Base-by-base conservation (phyloP, 345 rosid genomes). In the Psidium guajava region DNA sequence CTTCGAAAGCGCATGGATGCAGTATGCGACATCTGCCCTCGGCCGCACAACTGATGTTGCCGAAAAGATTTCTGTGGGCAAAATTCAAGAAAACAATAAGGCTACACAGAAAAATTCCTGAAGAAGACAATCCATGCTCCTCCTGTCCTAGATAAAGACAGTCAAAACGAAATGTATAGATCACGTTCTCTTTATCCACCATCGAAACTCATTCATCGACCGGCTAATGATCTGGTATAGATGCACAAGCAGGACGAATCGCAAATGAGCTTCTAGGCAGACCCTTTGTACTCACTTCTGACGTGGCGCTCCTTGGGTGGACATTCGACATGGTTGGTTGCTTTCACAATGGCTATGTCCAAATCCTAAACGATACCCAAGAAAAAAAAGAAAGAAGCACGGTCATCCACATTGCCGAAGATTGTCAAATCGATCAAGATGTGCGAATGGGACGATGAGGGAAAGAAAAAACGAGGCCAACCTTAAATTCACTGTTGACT, bases 291-390 rank as follows among this genome's bases (percentile, higher is more conserved):
- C 95, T 89, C 88, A 97, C 99, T 96, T 73, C 98, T 92, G 87
- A 97, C 95, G 40, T 97, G 98, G 77, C 99, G 99, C 90, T 97
- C 99, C 86, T 97, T 97, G 0, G 98, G 99, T 12, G 99, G 98
- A 85, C 93, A 92, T 80, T 97, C 99, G 3, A 95, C 96, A 82
- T 97, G 99, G 87, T 95, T 97, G 54, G 99, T 96, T 47, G 99
- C 99, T 84, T 97, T 97, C 8, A 97, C 98, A 53, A 97, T 93
- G 10, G 99, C 99, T 87, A 97, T 93, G 86, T 97, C 98, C 92
- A 97, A 92, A 87, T 94, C 98, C 99, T 95, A 44, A 20, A 69
- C 6, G 51, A 15, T 27, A n/a, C 56, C 36, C 24, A 10, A 51
- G 40, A 47, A 16, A 51, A 22, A 47, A 28, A 47, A n/a, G n/a